These are phyloP conservation scores for Trifolium pratense DNA, from an alignment of 306 rosid genomes.

Conservation along the genomic window DNA sequence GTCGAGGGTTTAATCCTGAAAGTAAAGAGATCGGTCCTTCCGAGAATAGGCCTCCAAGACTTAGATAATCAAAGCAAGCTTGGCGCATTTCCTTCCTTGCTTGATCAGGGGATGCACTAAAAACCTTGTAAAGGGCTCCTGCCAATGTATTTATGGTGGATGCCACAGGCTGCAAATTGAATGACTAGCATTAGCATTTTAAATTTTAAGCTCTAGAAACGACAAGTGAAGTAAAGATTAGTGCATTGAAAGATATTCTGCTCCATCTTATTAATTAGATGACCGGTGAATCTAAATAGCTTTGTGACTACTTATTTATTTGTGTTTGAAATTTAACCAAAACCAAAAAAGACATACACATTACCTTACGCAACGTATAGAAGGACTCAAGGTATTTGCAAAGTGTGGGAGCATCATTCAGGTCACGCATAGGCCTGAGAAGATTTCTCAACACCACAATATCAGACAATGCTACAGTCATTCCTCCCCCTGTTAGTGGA, in stretches of 20 bases:
- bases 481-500: slow-evolving; percentile 97
- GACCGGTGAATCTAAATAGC: background rate
- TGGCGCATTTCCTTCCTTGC: slow-evolving; percentile 99
- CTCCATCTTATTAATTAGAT: slow-evolving; percentile 2
- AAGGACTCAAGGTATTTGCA: slow-evolving; percentile 93
- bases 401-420: slow-evolving; percentile 80
- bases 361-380: slow-evolving; percentile 91
- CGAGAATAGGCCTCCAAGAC: slow-evolving; percentile 93
- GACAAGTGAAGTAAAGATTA: slow-evolving; percentile 5
- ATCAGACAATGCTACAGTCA: slow-evolving; percentile 97
- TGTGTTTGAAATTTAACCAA: background rate
- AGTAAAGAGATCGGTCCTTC: slow-evolving; percentile 88
- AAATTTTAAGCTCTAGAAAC: background rate
- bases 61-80: slow-evolving; percentile 98
- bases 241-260: slow-evolving; percentile 7
- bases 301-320: slow-evolving; percentile 10
- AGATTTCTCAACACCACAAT: slow-evolving; percentile 90
- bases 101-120: slow-evolving; percentile 89
- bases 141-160: slow-evolving; percentile 96
- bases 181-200: slow-evolving; percentile 15
- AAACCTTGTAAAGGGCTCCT: slow-evolving; percentile 94
- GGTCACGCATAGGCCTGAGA: slow-evolving; percentile 75
- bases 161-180: slow-evolving; percentile 88
- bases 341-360: background rate
- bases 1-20: slow-evolving; percentile 96